These are phyloP conservation scores for Colletotrichum limetticola DNA, from an alignment of 2,329 filamentous ascomycete species.

Conservation along the genomic window DNA sequence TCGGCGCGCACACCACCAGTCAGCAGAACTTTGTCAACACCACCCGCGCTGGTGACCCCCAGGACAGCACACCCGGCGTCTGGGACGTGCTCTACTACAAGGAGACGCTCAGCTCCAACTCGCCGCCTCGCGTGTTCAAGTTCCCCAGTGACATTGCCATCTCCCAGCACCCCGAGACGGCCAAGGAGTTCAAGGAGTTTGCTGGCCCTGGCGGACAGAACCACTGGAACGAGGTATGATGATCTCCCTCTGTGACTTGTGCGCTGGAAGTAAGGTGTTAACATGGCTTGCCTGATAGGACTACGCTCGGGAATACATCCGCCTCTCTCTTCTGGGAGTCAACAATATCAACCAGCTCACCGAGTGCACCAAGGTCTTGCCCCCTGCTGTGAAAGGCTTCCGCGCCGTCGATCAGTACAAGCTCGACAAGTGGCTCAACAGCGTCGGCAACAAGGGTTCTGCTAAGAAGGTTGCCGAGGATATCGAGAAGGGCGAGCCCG, in stretches of 20 bases:
- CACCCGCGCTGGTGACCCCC: constrained; percentile 53
- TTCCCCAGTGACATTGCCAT: constrained; percentile 56
- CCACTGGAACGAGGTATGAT: constrained; percentile 54
- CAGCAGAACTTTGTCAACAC: constrained; percentile 58
- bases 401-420: constrained; percentile 29
- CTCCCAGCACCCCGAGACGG: constrained; percentile 48
- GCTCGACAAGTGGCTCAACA: constrained; percentile 37
- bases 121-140: constrained; percentile 51
- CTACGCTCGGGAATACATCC: constrained; percentile 64
- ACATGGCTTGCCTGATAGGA: constrained; percentile 44
- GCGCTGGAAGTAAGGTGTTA: background rate
- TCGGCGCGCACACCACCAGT: constrained; percentile 65
- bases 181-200: constrained; percentile 51
- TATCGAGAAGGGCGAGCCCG: constrained; percentile 27
- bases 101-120: constrained; percentile 44
- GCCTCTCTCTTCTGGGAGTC: constrained; percentile 67
- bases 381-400: constrained; percentile 39
- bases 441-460: constrained; percentile 34
- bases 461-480: constrained; percentile 28
- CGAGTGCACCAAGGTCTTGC: constrained; percentile 65
- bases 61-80: constrained; percentile 63
- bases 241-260: too few species aligned
- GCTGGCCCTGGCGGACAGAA: constrained; percentile 45
- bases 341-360: constrained; percentile 66
- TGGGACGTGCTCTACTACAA: constrained; percentile 65